Evolutionary conservation across 371 early-diverging fungal genomes (phyloP).

Genomic region (Mycotypha africana): DNA sequence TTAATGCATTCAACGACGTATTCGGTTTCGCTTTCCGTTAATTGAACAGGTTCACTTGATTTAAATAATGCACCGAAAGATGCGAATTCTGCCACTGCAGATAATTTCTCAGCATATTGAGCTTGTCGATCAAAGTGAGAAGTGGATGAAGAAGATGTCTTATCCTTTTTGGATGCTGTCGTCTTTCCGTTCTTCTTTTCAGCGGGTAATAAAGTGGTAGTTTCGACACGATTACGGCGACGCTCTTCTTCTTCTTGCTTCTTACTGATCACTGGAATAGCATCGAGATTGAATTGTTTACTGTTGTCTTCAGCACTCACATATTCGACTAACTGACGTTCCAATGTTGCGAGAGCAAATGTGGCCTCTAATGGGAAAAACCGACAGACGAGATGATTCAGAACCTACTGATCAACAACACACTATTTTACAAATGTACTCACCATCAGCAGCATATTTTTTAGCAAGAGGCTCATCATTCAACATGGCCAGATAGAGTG

Average conservation of each 20-base stretch:
- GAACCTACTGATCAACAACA: too few species aligned
- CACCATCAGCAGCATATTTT: too few species aligned
- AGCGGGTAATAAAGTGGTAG: slow-evolving; percentile 16
- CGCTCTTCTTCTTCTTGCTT: slow-evolving; percentile 73
- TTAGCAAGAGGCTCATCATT: slow-evolving; percentile 55
- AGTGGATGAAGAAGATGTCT: slow-evolving; percentile 2
- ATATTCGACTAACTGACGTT: slow-evolving; percentile 82
- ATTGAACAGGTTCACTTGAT: slow-evolving; percentile 65
- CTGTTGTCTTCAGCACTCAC: slow-evolving; percentile 52
- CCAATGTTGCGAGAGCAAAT: slow-evolving; percentile 81
- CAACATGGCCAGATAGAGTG: slow-evolving; percentile 80
- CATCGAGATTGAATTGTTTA: slow-evolving; percentile 62
- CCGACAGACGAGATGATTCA: too few species aligned
- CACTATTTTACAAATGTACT: too few species aligned
- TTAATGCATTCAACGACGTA: slow-evolving; percentile 89
- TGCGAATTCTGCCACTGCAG: slow-evolving; percentile 77
- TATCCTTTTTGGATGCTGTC: slow-evolving; percentile 5
- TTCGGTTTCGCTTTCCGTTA: slow-evolving; percentile 95
- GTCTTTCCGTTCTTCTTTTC: too few species aligned
- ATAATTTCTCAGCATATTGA: slow-evolving; percentile 69
- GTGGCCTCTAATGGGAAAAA: slow-evolving; percentile 76
- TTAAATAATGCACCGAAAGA: slow-evolving; percentile 84
- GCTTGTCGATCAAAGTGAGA: slow-evolving; percentile 54
- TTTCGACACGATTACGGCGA: slow-evolving; percentile 34
- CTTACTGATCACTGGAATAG: slow-evolving; percentile 77